These are phyloP conservation scores for Asterophora lycoperdoides DNA, from an alignment of 768 basidiomycete species.

Conservation along the genomic window DNA sequence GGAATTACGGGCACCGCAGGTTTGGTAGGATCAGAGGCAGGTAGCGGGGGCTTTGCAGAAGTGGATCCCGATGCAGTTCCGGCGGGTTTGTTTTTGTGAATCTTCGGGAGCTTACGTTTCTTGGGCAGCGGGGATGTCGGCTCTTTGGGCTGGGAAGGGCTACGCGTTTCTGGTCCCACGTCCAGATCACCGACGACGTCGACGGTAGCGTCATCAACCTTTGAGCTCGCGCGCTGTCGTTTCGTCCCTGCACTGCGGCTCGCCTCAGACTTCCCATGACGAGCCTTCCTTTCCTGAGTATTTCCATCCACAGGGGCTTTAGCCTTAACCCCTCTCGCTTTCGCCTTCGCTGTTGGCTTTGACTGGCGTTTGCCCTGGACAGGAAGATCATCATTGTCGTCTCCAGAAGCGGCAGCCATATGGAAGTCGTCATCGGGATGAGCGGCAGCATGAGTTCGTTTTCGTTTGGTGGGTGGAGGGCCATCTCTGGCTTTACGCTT, in stretches of 20 bases:
- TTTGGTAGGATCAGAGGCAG: slow-evolving; percentile 22
- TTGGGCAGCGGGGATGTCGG: slow-evolving; percentile 27
- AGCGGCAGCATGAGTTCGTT: slow-evolving; percentile 19
- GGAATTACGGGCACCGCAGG: slow-evolving; percentile 25
- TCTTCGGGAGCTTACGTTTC: slow-evolving; percentile 56
- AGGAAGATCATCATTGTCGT: slow-evolving; percentile 9
- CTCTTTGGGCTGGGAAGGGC: slow-evolving; percentile 28
- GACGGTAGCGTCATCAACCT: slow-evolving; percentile 29
- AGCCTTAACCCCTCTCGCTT: slow-evolving; percentile 13
- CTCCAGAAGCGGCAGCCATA: slow-evolving; percentile 7
- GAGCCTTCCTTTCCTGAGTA: slow-evolving; percentile 26
- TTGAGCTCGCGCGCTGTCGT: slow-evolving; percentile 27
- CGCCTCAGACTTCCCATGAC: slow-evolving; percentile 34
- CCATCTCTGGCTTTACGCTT: slow-evolving; percentile 10
- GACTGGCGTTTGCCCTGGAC: slow-evolving; percentile 9
- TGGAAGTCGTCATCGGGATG: slow-evolving; percentile 23
- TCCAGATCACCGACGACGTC: slow-evolving; percentile 31
- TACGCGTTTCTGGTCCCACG: slow-evolving; percentile 18
- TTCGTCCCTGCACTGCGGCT: slow-evolving; percentile 25
- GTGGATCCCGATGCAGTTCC: slow-evolving; percentile 21
- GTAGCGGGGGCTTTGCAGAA: slow-evolving; percentile 20
- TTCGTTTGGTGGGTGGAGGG: slow-evolving; percentile 15
- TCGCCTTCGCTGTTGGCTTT: slow-evolving; percentile 25
- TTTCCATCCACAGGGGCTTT: slow-evolving; percentile 6
- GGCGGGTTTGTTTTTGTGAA: slow-evolving; percentile 57